phyloP scores from a whole-genome alignment of 495 filamentous ascomycete genomes.

The Talaromyces trachyspermus region DNA sequence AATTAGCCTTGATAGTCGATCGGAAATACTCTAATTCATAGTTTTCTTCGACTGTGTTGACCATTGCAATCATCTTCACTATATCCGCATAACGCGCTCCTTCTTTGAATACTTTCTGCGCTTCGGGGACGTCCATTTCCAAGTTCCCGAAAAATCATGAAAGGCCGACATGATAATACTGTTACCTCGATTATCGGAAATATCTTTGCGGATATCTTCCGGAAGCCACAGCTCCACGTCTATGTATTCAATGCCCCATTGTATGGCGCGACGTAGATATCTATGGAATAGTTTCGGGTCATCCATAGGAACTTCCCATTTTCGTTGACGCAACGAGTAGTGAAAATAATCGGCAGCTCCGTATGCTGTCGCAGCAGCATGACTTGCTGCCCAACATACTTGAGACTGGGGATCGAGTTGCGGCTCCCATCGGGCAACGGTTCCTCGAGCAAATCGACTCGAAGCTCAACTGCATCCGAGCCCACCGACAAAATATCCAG shows the following conservation, averaged over 20 bases:
- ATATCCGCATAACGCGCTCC: constrained; percentile 72
- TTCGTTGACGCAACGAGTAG: constrained; percentile 69
- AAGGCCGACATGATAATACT: constrained; percentile 81
- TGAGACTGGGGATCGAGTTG: constrained; percentile 61
- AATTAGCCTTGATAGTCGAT: constrained; percentile 59
- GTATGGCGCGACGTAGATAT: constrained; percentile 69
- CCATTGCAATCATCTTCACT: constrained; percentile 82
- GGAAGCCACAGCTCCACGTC: constrained; percentile 83
- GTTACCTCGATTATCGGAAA: constrained; percentile 64
- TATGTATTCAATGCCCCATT: constrained; percentile 83
- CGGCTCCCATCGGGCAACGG: constrained; percentile 49
- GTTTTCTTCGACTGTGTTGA: constrained; percentile 69
- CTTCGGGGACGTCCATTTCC: constrained; percentile 73
- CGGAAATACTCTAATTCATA: constrained; percentile 86
- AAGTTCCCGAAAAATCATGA: constrained; percentile 75
- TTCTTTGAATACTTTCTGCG: constrained; percentile 59
- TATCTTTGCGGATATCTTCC: constrained; percentile 56
- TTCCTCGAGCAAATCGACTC: constrained; percentile 74
- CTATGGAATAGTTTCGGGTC: constrained; percentile 65
- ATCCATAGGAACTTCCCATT: constrained; percentile 76
- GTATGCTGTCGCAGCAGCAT: constrained; percentile 77
- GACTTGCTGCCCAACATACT: constrained; percentile 77
- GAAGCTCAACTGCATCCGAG: constrained; percentile 73
- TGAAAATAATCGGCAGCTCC: constrained; percentile 81
- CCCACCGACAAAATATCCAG: constrained; percentile 79